Base-by-base conservation (phyloP, 2,329 filamentous ascomycete genomes). In the Rhynchosporium secalis region DNA sequence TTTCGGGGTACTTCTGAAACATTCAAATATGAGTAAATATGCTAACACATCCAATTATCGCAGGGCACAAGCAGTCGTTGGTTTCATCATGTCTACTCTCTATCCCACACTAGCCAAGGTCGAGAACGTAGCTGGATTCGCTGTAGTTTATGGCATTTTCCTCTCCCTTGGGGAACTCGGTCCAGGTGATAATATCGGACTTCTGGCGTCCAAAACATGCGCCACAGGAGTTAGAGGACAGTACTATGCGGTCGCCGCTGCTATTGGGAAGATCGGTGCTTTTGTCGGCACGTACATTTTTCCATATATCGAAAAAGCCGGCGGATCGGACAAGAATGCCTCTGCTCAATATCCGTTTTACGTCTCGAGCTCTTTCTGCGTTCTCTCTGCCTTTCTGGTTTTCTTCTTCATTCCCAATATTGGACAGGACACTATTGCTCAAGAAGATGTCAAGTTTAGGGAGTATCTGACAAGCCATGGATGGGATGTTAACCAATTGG, bases 121-220 rank as follows among this genome's bases (percentile, higher is more conserved):
- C 0, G 72, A 81, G 63, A 86, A 91, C 63, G 85, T 95, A 4
- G 91, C 81, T 7, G 90, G 81, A 0, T 96, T 95, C 69, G 87
- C 90, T 1, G 88, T 92, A 4, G 85, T 94, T 2, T 94, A 92
- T 69, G 91, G 86, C 15, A 81, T 95, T 66, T 95, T 95, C 78
- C 79, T 91, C 1, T 84, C 87, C 0, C 80, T 94, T 1, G 91
- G 91, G 56, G 91, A 95, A 75, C 77, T 96, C 46, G 92, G 93
- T 0, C 92, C 93, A 0, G 93, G 93, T 12, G 90, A 96, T 78
- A 96, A 96, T 75, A 96, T 96, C 69, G 92, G 92, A 2, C 82
- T 96, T 0, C 76, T 96, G 36, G 92, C 93, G 0, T 89, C 90
- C 52, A 96, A 96, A 79, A 93, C 91, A 1, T 92, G 87, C 70